These are phyloP conservation scores for Phytophthora pistaciae DNA, from an alignment of 352 stramenopile species.

Conservation along the genomic window DNA sequence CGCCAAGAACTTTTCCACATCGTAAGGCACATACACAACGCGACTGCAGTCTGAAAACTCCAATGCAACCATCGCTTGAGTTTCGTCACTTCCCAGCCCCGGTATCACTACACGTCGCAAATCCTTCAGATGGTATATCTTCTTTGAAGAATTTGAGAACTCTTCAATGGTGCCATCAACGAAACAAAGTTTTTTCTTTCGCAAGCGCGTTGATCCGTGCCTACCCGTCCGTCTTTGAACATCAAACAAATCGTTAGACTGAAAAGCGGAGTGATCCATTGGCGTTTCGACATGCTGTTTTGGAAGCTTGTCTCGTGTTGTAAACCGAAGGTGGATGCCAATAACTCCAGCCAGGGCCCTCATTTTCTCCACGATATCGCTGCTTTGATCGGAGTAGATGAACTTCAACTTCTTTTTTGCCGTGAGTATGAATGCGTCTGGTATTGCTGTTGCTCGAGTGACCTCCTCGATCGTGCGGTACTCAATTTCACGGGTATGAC, in stretches of 20 bases:
- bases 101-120: constrained; percentile 64
- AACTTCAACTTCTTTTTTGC: constrained; percentile 76
- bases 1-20: constrained; percentile 68
- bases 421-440: constrained; percentile 69
- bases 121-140: constrained; percentile 64
- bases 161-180: constrained; percentile 63
- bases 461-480: constrained; percentile 71
- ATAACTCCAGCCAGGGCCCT: constrained; percentile 71
- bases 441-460: constrained; percentile 47
- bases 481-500: constrained; percentile 81
- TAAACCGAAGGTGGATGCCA: constrained; percentile 58
- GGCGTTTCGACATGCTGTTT: constrained; percentile 53
- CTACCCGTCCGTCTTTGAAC: constrained; percentile 66
- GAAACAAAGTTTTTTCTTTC: constrained; percentile 75
- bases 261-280: constrained; percentile 48
- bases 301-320: constrained; percentile 53
- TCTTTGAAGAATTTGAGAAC: constrained; percentile 54
- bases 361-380: constrained; percentile 71
- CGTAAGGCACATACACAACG: constrained; percentile 65
- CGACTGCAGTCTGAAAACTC: constrained; percentile 76
- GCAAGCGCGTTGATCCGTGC: constrained; percentile 65
- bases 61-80: constrained; percentile 59
- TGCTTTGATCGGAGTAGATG: constrained; percentile 73
- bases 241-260: constrained; percentile 55
- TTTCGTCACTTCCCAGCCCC: constrained; percentile 31